Evolutionary conservation across 2,329 filamentous ascomycete species (phyloP).

Genomic region (Colletotrichum endophyticum): DNA sequence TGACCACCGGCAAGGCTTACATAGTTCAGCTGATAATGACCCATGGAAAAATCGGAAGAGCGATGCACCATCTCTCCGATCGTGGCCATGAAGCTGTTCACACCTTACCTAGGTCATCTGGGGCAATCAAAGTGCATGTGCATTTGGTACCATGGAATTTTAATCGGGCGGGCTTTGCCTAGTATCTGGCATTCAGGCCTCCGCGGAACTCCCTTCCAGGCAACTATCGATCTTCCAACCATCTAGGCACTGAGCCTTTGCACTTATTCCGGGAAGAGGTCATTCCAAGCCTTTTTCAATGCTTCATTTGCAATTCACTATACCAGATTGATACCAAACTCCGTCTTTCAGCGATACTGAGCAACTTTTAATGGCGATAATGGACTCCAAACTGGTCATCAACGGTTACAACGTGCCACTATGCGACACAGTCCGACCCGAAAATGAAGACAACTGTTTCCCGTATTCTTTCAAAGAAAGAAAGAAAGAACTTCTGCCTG

Average conservation of each 20-base stretch:
- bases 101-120: neutral
- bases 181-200: neutral
- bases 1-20: neutral
- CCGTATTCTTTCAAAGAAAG: neutral
- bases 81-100: fast-evolving
- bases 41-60: neutral
- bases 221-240: neutral
- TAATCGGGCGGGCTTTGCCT: neutral
- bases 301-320: fast-evolving
- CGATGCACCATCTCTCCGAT: fast-evolving
- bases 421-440: neutral
- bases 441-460: neutral
- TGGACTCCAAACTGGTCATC: neutral
- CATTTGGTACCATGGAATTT: fast-evolving
- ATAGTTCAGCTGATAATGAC: neutral
- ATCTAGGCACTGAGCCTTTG: neutral
- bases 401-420: neutral
- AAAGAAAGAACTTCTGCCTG: neutral
- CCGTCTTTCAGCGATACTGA: fast-evolving
- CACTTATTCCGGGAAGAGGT: neutral
- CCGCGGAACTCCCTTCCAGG: neutral
- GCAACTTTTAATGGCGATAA: fast-evolving
- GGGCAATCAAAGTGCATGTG: fast-evolving
- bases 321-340: fast-evolving
- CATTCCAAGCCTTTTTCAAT: neutral